Base-by-base conservation (phyloP, 352 stramenopile genomes). In the Phytopythium helicoides region DNA sequence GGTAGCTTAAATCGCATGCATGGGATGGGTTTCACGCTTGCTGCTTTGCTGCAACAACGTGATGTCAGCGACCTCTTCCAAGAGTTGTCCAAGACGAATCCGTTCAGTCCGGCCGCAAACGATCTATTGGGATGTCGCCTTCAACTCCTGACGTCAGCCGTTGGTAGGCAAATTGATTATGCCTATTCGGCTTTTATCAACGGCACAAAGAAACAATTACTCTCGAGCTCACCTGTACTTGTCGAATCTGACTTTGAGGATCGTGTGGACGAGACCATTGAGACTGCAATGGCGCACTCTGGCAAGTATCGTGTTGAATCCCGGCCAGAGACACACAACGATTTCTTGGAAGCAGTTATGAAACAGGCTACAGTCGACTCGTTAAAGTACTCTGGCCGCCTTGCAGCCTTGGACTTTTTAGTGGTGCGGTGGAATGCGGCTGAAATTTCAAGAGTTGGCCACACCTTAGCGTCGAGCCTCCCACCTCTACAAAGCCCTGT, bases 371-470 rank as follows among this genome's bases (percentile, higher is more conserved):
- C 84, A 26, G 52, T 87, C 0, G 61, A 78, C 15, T 77, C 71
- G 19, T 53, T 90, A 12, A 62, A 73, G 25, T 66, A 86, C 46
- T 75, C 73, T 1, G 66, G 73, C 10, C 68, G 64, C 23, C 54
- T 84, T 41, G 62, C 68, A 42, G 69, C 74, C 16, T 55, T 87
- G 23, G 77, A 89, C n/a, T 87, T 87, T 48, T 50, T 89, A 15
- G 59, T 81, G 19, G 71, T 66, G 1, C 56, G 66, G 3, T 90
- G 80, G 80, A 75, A 56, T 11, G 55, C 60, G 16, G 58, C 35
- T 16, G 50, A 54, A 6, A 22, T 7, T 6, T 31, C 33, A 26
- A 26, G 21, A 0, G 25, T 25, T 18, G 34, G 22, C 0, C 34
- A 26, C 7, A 47, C 46, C 15, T 56, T 36, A 11, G 12, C 14